Evolutionary conservation across 345 rosid species (phyloP), one percentile per base, ranked within the genome.

Genomic region (Boechera divaricarpa): DNA sequence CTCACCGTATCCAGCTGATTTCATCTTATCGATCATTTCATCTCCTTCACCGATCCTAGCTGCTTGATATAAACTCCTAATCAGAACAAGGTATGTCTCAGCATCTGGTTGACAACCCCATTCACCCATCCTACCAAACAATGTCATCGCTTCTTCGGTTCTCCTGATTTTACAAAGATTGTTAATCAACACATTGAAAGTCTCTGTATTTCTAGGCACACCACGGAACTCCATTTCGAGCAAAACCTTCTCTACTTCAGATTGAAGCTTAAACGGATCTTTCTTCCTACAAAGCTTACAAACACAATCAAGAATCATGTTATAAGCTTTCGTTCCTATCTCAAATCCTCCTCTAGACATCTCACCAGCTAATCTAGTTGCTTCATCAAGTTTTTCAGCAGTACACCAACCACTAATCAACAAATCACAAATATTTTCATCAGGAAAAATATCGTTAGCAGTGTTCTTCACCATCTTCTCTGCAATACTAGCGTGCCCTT

Each of bases 261-360:
- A 76, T 42, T 83, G 79, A 53, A 94, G 74, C 72, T 82, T 80
- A 70, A 94, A 92, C 0, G 92, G 96, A 63, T 94, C 97, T 78
- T 92, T 94, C 48, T 82, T 70, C 83, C 97, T 85, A 64, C 98
- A 94, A 57, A 95, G 91, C 86, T 83, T 91, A 73, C 94, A 92
- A 36, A 89, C 96, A 78, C 99, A 92, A 77, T 92, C 94, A 68
- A 94, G 87, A 42, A 92, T 84, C 7, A 91, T 70, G 66, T 92
- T 92, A 72, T 88, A 94, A 0, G 95, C 91, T 76, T 58, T 55
- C 0, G 87, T 45, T 13, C 98, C 91, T 21, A 89, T 81, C 94
- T 90, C 96, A 55, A 94, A 94, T 3, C 98, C 98, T 75, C 98
- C 99, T 83, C 97, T 86, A 70, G 87, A 86, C 96, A 92, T 95